Base-by-base conservation (phyloP, 164 flowering plant species). In the Macadamia integrifolia region DNA sequence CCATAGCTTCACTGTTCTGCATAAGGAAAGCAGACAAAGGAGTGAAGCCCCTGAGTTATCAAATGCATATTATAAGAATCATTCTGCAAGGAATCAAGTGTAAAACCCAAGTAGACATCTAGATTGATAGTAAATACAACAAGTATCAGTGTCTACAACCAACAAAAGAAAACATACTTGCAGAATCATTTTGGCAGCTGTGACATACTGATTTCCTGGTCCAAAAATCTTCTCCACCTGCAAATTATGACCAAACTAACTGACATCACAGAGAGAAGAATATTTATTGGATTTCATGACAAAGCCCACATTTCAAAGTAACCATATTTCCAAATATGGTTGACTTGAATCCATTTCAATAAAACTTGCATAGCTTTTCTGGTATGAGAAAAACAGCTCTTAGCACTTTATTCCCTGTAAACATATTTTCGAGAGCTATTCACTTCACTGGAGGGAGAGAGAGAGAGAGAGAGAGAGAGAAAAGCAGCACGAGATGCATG, bases 181-280 rank as follows among this genome's bases (percentile, higher is more conserved):
- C 56, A 94, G 96, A 80, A 89, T 88, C 99, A 94, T 94, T 83
- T 94, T 94, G 65, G 99, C 99, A 76, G 98, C 99, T 12, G 99
- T 94, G 49, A 94, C 99, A 72, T 90, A 94, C 69, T 94, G 99
- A 84, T 94, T 92, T 71, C 97, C 99, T 61, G 97, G 99, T 49
- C 99, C 99, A 82, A 89, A 89, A 68, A 94, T 83, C 78, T 92
- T 94, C 72, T 92, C 97, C 75, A 86, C 97, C 98, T 94, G 80
- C 69, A 83, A 71, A 70, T 67, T 18, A 69, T 62, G 12, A 62
- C 32, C 14, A 58, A n/a, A 66, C 35, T 17, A 18, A 48, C 44
- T 32, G 43, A 46, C 35, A 32, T n/a, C 6, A 0, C 12, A 68
- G 23, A 57, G n/a, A 31, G 57, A 29, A 58, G 4, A 28, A 48